A percentile compares a stretch with the other conserved stretches of the same genome.
Evolutionary conservation across 768 basidiomycete species (phyloP).

Genomic region (Amanita thiersii): DNA sequence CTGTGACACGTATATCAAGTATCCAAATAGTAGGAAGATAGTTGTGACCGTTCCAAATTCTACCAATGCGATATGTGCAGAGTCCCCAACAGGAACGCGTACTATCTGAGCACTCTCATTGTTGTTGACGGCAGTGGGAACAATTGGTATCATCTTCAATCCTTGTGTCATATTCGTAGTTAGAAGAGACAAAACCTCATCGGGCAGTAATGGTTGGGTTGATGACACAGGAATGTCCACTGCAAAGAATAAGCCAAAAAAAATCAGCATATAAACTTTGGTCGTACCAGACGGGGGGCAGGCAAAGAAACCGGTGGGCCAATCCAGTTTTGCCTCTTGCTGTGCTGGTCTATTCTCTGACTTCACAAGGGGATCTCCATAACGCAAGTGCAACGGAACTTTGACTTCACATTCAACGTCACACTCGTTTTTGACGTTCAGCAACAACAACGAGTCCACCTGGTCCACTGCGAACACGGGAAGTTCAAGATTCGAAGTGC

Average conservation of each 20-base stretch:
- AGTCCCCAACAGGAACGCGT: conserved; percentile 29
- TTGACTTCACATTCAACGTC: conserved; percentile 20
- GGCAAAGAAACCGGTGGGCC: conserved; percentile 30
- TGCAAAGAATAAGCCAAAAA: background rate
- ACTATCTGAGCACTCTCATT: conserved; percentile 15
- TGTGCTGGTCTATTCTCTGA: conserved; percentile 18
- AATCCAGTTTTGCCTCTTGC: conserved; percentile 21
- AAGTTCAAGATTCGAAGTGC: conserved; percentile 35
- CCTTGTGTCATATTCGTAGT: background rate
- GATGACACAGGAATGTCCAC: background rate
- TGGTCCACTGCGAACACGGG: conserved; percentile 30
- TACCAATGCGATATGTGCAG: conserved; percentile 28
- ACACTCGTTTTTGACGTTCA: conserved; percentile 14
- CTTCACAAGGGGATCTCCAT: conserved; percentile 26
- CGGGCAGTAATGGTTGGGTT: background rate
- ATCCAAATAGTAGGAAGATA: conserved; percentile 30
- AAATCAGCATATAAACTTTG: background rate
- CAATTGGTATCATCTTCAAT: conserved; percentile 3
- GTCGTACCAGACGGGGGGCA: conserved; percentile 22
- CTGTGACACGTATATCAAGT: conserved; percentile 22
- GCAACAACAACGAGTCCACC: conserved; percentile 17
- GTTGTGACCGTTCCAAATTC: conserved; percentile 30
- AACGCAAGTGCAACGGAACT: conserved; percentile 40
- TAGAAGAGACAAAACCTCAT: background rate
- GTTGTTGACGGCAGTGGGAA: conserved; percentile 8